These are phyloP conservation scores for Hibiscus syriacus DNA, from an alignment of 345 rosid genomes.

Conservation along the genomic window DNA sequence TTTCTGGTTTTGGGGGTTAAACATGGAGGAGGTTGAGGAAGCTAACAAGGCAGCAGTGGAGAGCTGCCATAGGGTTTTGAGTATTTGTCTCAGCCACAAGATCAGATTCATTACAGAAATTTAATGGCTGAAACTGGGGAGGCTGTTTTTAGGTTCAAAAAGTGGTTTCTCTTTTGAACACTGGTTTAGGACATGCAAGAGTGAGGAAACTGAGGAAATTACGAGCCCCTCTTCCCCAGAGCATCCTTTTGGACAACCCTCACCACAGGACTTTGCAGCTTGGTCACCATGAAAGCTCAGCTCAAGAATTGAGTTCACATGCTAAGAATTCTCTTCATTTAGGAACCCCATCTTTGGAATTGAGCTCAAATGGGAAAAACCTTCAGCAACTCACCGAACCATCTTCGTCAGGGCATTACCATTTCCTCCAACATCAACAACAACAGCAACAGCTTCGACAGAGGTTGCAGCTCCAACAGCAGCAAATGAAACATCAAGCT, in stretches of 20 bases:
- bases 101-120: constrained; percentile 50
- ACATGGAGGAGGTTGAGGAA: constrained; percentile 88
- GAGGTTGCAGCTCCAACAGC: constrained; percentile 39
- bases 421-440: constrained; percentile 39
- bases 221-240: constrained; percentile 41
- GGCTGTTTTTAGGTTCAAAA: constrained; percentile 83
- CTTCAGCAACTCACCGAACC: constrained; percentile 43
- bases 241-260: constrained; percentile 48
- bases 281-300: constrained; percentile 26
- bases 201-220: constrained; percentile 61
- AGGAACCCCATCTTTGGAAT: constrained; percentile 44
- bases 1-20: constrained; percentile 13
- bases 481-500: constrained; percentile 61
- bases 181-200: constrained; percentile 85
- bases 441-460: constrained; percentile 42
- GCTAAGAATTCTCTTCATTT: constrained; percentile 43
- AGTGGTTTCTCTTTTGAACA: constrained; percentile 63
- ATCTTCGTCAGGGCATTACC: constrained; percentile 30
- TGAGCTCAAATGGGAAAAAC: constrained; percentile 52
- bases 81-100: constrained; percentile 49
- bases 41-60: constrained; percentile 78
- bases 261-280: constrained; percentile 30
- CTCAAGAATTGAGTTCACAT: constrained; percentile 43
- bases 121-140: constrained; percentile 69
- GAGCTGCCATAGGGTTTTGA: constrained; percentile 77